Percentiles rank a stretch among this genome's conserved stretches.
Conservation (phyloP, 441 rosid genomes). For the Rhodomyrtus psidioides region DNA sequence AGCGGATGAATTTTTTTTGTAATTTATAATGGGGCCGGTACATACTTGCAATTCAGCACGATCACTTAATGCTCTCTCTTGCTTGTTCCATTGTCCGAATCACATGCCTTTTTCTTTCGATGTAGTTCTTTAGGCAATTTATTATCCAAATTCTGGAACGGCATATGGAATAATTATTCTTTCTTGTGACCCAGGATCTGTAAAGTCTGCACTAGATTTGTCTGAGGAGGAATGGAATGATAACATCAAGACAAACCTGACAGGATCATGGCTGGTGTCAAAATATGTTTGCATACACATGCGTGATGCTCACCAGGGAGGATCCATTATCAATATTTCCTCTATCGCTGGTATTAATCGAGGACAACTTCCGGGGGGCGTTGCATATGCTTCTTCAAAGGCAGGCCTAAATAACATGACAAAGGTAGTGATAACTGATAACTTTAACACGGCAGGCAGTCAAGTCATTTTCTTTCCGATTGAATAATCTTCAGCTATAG, state of each 20-base stretch:
- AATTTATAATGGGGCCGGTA: no score
- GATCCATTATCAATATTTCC: conserved; percentile 68
- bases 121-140: neutral
- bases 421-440: conserved; percentile 31
- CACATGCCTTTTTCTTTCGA: neutral
- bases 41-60: neutral
- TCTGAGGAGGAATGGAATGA: conserved; percentile 63
- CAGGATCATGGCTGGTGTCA: conserved; percentile 75
- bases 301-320: conserved; percentile 47
- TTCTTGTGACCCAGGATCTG: conserved; percentile 31
- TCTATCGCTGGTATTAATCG: conserved; percentile 60
- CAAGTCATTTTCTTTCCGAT: neutral
- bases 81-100: neutral
- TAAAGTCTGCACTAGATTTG: conserved; percentile 41
- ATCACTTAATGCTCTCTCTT: neutral
- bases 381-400: conserved; percentile 63
- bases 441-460: neutral
- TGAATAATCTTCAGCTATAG: neutral
- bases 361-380: conserved; percentile 51
- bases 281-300: conserved; percentile 48
- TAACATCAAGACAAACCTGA: conserved; percentile 45
- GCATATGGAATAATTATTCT: neutral
- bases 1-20: neutral
- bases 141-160: neutral
- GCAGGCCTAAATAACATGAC: conserved; percentile 48